phyloP scores from a whole-genome alignment of 2,329 filamentous ascomycete genomes.

The Exophiala aquamarina region DNA sequence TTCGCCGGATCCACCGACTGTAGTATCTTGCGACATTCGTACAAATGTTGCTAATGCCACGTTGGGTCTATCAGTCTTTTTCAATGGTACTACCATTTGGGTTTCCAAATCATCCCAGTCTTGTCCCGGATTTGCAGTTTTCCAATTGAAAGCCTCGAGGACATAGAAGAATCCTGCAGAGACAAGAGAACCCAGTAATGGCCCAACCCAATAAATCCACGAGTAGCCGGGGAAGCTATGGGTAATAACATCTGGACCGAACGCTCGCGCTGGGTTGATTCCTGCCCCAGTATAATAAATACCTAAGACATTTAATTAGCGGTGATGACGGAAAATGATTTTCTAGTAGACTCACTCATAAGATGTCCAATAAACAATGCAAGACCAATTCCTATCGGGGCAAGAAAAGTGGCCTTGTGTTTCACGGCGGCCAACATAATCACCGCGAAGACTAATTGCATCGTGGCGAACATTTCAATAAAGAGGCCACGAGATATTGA shows the following conservation, averaged over 20 bases:
- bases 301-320: no score
- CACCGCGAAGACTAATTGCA: conserved; percentile 62
- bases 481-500: conserved; percentile 61
- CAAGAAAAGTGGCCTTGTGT: conserved; percentile 69
- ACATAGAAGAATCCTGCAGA: conserved; percentile 50
- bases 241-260: conserved; percentile 47
- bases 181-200: conserved; percentile 44
- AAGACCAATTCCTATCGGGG: conserved; percentile 70
- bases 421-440: conserved; percentile 73
- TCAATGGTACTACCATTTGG: no score
- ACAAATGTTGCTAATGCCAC: no score
- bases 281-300: conserved; percentile 49
- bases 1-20: no score
- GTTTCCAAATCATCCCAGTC: no score
- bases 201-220: conserved; percentile 40
- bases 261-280: conserved; percentile 48
- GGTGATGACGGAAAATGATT: no score
- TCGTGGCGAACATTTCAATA: conserved; percentile 66
- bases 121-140: conserved; percentile 49
- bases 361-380: conserved; percentile 69
- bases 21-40: no score
- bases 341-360: no score
- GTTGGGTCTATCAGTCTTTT: no score
- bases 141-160: conserved; percentile 44
- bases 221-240: conserved; percentile 47